Evolutionary conservation across 2,329 filamentous ascomycete genomes (phyloP), one percentile per base, ranked within the genome.

Genomic region (Colletotrichum melonis): DNA sequence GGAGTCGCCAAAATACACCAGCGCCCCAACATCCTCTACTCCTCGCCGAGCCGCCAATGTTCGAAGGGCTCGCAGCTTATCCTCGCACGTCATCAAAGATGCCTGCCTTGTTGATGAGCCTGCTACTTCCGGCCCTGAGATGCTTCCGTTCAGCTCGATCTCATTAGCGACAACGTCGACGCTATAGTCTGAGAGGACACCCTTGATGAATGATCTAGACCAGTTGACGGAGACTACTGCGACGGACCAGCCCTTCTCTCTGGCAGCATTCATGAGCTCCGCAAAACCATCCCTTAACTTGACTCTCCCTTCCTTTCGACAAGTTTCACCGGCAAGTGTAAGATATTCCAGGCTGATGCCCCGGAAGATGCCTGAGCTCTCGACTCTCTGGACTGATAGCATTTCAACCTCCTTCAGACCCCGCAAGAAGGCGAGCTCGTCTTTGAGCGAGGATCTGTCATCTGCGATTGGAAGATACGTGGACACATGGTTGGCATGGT

Each of bases 1-100:
- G 32, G 89, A 90, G 78, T 91, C 89, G 8, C 89, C 89, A 78
- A 90, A 86, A 80, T 91, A 91, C n/a, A 88, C 78, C n/a, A 82
- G 78, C 6, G 72, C 77, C 68, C 75, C 68, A 1, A 69, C 75
- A 5, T 77, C 75, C 9, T 60, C 28, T 14, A 67, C 64, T 8
- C 60, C 59, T n/a, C 77, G 77, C 7, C 67, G 67, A 38, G 58
- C 73, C 38, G 76, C 72, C 56, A 84, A 75, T 7, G 79, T 76
- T n/a, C 78, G 67, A 71, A 88, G 76, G 3, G 82, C 85, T 12
- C 81, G 78, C 22, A 84, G 76, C 80, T 90, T 90, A 77, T 89
- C 87, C 7, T 77, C 69, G 2, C 84, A 85, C 46, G 86, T 87
- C 26, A 80, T 81, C 56, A 85, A 71, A 9, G 72, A 30, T 14